Evolutionary conservation across 1,139 yeast genomes (phyloP).

Genomic region (Saccharomyces hybrid): DNA sequence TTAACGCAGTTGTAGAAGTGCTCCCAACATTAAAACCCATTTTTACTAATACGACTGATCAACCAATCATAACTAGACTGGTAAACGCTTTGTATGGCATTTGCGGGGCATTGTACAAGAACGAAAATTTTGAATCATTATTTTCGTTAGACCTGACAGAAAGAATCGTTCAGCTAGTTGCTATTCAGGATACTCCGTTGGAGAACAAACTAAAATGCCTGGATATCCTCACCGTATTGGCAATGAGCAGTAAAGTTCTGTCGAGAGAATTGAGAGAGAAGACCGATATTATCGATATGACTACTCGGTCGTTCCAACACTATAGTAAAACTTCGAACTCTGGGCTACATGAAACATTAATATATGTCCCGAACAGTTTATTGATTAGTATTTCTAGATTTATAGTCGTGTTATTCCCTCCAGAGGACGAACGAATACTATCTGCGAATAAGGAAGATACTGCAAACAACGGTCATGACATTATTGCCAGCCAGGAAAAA

Average conservation of each 20-base stretch:
- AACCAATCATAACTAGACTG: slow-evolving; percentile 16
- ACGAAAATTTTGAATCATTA: slow-evolving; percentile 16
- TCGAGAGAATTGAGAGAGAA: slow-evolving; percentile 14
- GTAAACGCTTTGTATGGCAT: slow-evolving; percentile 22
- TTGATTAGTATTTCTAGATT: slow-evolving; percentile 49
- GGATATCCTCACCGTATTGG: slow-evolving; percentile 24
- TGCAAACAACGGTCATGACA: slow-evolving; percentile 5
- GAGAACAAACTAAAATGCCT: slow-evolving; percentile 23
- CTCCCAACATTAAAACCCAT: slow-evolving; percentile 58
- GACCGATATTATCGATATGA: slow-evolving; percentile 13
- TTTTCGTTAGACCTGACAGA: slow-evolving; percentile 18
- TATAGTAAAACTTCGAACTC: slow-evolving; percentile 18
- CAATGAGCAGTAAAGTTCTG: slow-evolving; percentile 13
- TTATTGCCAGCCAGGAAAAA: slow-evolving; percentile 29
- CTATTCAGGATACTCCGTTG: slow-evolving; percentile 16
- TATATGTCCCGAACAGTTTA: slow-evolving; percentile 67
- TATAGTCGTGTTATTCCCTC: slow-evolving; percentile 51
- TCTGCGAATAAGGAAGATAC: slow-evolving; percentile 11
- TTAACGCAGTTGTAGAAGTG: slow-evolving; percentile 41
- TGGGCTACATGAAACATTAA: slow-evolving; percentile 46
- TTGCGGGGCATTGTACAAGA: slow-evolving; percentile 19
- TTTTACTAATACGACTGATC: slow-evolving; percentile 51
- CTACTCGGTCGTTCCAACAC: slow-evolving; percentile 17
- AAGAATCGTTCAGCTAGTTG: slow-evolving; percentile 15
- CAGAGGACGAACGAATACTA: slow-evolving; percentile 26